Evolutionary conservation across 2,329 filamentous ascomycete species (phyloP), one percentile per base, ranked within the genome.

Genomic region (Colletotrichum camelliae): DNA sequence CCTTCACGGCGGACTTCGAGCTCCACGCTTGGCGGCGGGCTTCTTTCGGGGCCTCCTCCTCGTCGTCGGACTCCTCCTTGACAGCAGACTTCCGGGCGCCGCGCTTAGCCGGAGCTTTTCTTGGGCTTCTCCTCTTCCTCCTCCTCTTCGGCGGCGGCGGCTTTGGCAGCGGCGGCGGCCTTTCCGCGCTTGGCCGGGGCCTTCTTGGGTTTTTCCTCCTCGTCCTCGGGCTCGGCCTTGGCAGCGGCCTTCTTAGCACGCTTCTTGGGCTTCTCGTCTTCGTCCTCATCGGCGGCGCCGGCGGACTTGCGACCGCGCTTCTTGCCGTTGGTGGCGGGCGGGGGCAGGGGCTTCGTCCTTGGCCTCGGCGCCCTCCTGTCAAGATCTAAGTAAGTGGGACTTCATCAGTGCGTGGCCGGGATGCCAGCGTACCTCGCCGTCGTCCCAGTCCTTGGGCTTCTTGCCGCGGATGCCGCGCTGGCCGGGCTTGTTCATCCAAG

Each of bases 401-500:
- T 13, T 16, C 12, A 55, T 15, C n/a, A 9, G 10, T 39, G 13
- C 15, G 21, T 15, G n/a, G 18, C 27, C 13, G 8, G 6, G 33
- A 12, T 33, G 13, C 55, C 9, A 18, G 43, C n/a, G 21, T 48
- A 75, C 76, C 18, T 80, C 77, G 13, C 76, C 72, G 6, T 77
- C 79, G 21, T 82, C 80, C 52, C 69, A 75, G 24, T 70, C 75
- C 66, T 82, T 81, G 61, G 79, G 78, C 70, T 82, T 81, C 77
- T 83, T 83, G 24, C 86, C 82, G 74, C 91, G 92, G 81, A 94
- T 94, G 29, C 94, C 93, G 75, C 86, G 89, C 80, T 89, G 87
- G 18, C 94, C 94, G 5, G 91, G 93, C 24, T 90, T 88, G 82
- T 97, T 97, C 85, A 91, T 90, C 81, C 94, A 93, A 5, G 91